Base-by-base conservation (phyloP, 345 rosid genomes). In the Gossypium arboreum region DNA sequence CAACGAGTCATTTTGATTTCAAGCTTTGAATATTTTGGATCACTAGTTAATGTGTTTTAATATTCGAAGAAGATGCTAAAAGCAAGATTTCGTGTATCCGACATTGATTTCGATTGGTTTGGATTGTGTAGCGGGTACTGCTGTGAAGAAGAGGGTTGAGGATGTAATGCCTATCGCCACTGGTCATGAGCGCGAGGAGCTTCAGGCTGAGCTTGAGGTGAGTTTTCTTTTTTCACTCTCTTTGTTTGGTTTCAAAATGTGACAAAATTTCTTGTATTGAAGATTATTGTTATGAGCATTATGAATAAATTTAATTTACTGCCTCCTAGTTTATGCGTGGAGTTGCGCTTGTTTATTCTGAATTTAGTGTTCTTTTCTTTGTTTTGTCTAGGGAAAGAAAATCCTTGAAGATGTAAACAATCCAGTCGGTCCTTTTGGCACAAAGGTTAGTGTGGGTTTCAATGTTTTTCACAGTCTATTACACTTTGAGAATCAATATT, bases 111-210 rank as follows among this genome's bases (percentile, higher is more conserved):
- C 18, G 77, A 74, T 56, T 71, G 20, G 73, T 18, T 68, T 77
- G 60, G 60, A 22, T 55, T 75, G 64, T 84, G 81, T 59, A 80
- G 85, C 75, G 27, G 82, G 68, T 74, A 83, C 84, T 67, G 48
- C 86, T 7, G 86, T 83, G 80, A 89, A 83, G 86, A 89, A 88
- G 85, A 86, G 59, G 64, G 88, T 88, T 66, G 97, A 89, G 80
- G 91, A 90, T 83, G 83, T 89, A 52, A 85, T 87, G 90, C 98
- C 93, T 11, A 89, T 91, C 78, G 97, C 98, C 2, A 92, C 98
- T 45, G 98, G 98, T n/a, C 97, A 92, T 16, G 95, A 94, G 79
- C 86, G 88, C 48, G 96, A 94, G 83, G 98, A 94, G 86, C 85
- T 91, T 70, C 92, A 88, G 75, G 87, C 89, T 69, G 94, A 89